Evolutionary conservation across 805 yeast genomes (phyloP).

Genomic region (Metschnikowia baotianmanensis): DNA sequence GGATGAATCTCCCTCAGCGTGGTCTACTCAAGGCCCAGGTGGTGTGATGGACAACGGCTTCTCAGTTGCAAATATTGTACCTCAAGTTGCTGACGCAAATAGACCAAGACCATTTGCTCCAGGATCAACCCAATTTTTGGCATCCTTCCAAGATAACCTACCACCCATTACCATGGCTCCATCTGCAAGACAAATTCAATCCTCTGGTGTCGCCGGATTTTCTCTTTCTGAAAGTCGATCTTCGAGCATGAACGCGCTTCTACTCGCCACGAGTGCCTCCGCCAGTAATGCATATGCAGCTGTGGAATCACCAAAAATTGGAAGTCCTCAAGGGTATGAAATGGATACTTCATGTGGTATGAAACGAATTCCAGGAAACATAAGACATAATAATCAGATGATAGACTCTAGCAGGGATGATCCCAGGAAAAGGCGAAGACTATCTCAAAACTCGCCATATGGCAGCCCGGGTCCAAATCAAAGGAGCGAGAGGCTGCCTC

Average conservation of each 20-base stretch:
- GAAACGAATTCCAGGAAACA: slow-evolving; percentile 1
- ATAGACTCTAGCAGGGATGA: background rate
- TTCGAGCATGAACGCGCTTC: slow-evolving; percentile 16
- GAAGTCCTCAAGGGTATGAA: background rate
- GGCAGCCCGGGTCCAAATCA: background rate
- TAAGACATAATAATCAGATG: background rate
- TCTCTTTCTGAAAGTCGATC: slow-evolving; percentile 7
- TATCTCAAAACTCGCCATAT: background rate
- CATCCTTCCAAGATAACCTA: slow-evolving; percentile 12
- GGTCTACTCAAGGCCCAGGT: slow-evolving; percentile 1
- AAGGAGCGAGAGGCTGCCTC: background rate
- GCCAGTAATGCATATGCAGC: background rate
- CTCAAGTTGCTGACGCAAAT: background rate
- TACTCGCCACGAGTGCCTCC: slow-evolving; percentile 14
- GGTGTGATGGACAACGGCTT: background rate
- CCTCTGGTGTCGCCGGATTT: background rate
- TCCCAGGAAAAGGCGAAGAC: slow-evolving; percentile 1
- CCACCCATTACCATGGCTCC: slow-evolving; percentile 13
- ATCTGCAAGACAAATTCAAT: slow-evolving; percentile 2
- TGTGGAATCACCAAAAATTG: background rate
- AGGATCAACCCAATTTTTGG: background rate
- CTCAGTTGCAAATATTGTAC: background rate
- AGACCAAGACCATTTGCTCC: background rate
- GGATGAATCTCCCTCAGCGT: background rate
- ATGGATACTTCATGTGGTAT: background rate